A percentile compares a stretch with the other conserved stretches of the same genome.
These are phyloP conservation scores for Gyromitra esculenta DNA, from an alignment of 2,329 filamentous ascomycete genomes.

Conservation along the genomic window DNA sequence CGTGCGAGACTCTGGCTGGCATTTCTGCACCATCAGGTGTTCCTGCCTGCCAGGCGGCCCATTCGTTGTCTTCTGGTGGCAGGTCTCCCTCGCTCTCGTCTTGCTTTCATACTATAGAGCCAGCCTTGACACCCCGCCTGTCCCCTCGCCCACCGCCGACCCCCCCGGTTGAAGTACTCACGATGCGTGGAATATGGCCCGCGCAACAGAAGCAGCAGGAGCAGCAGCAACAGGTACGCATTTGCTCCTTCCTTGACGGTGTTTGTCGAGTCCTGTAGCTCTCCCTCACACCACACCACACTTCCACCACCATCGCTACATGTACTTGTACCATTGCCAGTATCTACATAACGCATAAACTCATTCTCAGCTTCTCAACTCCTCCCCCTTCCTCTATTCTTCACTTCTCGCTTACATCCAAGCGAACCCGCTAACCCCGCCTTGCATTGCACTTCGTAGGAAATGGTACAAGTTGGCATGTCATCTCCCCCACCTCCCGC, in stretches of 20 bases:
- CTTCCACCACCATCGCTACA: background rate
- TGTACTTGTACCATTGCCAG: background rate
- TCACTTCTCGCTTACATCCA: constrained; percentile 36
- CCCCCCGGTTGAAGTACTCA: constrained; percentile 30
- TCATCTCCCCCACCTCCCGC: constrained; percentile 59
- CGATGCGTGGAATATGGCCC: constrained; percentile 51
- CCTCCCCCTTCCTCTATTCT: constrained; percentile 14
- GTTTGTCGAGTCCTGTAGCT: constrained; percentile 27
- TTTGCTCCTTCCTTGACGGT: constrained; percentile 29
- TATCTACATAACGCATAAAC: constrained; percentile 9
- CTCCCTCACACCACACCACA: background rate
- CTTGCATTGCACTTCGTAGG: constrained; percentile 67
- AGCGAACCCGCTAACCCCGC: constrained; percentile 45
- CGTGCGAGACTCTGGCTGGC: constrained; percentile 33
- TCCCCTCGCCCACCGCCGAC: constrained; percentile 26
- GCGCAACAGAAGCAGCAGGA: constrained; percentile 47
- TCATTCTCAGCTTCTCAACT: constrained; percentile 23
- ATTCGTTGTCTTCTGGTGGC: constrained; percentile 18
- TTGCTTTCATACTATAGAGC: constrained; percentile 5
- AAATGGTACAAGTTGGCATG: constrained; percentile 99
- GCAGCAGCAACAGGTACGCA: constrained; percentile 50
- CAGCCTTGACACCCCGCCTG: constrained; percentile 25
- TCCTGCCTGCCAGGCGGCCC: constrained; percentile 17
- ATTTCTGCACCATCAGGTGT: constrained; percentile 23
- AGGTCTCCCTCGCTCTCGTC: constrained; percentile 32